Conservation (phyloP, 139 green algal species). For the Raphidocelis subcapitata region DNA sequence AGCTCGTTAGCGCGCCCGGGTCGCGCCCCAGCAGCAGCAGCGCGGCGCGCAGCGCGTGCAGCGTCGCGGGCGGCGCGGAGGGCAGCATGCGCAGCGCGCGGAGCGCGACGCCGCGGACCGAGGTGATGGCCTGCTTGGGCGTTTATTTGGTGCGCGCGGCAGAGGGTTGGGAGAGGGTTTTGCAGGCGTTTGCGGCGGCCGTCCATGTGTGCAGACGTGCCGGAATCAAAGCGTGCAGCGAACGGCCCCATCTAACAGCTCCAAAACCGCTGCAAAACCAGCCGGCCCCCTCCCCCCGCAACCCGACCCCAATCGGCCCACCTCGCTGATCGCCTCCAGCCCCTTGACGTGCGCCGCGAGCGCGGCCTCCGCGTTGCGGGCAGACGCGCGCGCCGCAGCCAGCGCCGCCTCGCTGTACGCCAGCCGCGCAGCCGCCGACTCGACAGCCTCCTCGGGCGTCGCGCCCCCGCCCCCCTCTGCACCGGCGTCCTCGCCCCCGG, state of each 20-base stretch:
- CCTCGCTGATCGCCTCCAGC: conserved; percentile 31
- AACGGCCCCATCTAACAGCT: no score
- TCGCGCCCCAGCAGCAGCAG: conserved; percentile 51
- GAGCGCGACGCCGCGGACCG: conserved; percentile 11
- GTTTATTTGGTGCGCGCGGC: neutral
- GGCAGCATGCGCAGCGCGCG: conserved; percentile 5
- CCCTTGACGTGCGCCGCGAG: conserved; percentile 33
- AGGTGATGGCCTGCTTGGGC: conserved; percentile 9
- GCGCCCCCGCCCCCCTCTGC: no score
- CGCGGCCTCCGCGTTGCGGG: conserved; percentile 7
- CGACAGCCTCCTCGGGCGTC: no score
- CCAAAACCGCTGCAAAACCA: no score
- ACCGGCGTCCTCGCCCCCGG: no score
- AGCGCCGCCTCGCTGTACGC: neutral
- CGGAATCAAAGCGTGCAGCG: no score
- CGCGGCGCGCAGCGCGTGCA: conserved; percentile 49
- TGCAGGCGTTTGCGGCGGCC: no score
- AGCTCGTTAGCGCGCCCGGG: conserved; percentile 34
- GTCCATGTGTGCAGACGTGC: no score
- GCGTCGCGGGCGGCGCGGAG: conserved; percentile 42
- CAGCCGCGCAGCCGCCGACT: no score
- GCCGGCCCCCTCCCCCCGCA: no score
- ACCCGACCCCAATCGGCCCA: neutral
- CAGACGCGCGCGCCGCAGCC: conserved; percentile 3
- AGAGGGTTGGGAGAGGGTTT: no score